Percentiles rank a stretch among this genome's conserved stretches.
Conservation (phyloP, 768 basidiomycete genomes). For the Suillus ampliporus region DNA sequence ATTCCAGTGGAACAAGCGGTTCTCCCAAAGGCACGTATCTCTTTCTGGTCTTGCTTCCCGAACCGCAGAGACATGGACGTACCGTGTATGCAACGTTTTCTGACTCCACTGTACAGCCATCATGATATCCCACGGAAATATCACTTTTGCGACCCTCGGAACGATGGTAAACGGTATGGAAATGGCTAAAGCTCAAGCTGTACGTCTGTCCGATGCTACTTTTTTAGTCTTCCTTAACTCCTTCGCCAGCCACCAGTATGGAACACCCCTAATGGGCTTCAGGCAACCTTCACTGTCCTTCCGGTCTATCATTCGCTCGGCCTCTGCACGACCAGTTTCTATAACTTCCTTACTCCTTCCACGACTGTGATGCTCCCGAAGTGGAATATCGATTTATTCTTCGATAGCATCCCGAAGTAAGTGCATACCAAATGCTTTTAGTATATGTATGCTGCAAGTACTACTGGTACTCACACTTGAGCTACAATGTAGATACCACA, state of each 20-base stretch:
- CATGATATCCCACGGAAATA: conserved; percentile 66
- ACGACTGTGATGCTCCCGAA: conserved; percentile 56
- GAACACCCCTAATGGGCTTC: conserved; percentile 45
- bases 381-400: conserved; percentile 57
- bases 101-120: conserved; percentile 45
- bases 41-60: neutral
- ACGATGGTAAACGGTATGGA: conserved; percentile 32
- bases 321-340: conserved; percentile 54
- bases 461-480: conserved; percentile 2
- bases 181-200: conserved; percentile 39
- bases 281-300: conserved; percentile 53
- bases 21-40: conserved; percentile 59
- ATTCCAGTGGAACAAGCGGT: conserved; percentile 74
- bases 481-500: conserved; percentile 47
- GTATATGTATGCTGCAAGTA: neutral
- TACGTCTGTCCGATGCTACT: conserved; percentile 25
- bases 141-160: conserved; percentile 48
- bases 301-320: conserved; percentile 69
- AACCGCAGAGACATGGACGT: neutral
- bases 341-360: conserved; percentile 44
- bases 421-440: conserved; percentile 12
- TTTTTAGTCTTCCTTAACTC: neutral
- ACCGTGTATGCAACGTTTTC: too few relatives aligned
- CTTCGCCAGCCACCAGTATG: conserved; percentile 39
- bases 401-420: conserved; percentile 61